These are phyloP conservation scores for Centrapalus pauciflorus DNA, from an alignment of 129 eudicot species.

Conservation along the genomic window DNA sequence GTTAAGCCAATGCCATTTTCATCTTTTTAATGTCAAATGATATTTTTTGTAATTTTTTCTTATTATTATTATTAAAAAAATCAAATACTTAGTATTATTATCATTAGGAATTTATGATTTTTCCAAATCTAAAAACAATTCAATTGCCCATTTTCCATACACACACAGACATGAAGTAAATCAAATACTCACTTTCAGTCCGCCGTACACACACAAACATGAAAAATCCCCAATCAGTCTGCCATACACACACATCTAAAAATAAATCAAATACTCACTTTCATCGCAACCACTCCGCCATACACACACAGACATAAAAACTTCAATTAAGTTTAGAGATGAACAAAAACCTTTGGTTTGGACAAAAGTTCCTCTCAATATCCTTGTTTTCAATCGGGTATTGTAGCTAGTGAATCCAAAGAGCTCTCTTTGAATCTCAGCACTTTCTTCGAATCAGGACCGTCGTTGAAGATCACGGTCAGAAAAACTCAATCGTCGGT, in stretches of 20 bases:
- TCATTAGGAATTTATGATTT: not conserved
- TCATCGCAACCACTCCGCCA: not conserved
- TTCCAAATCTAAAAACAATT: not conserved
- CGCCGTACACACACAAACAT: not conserved
- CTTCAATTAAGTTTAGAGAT: slow-evolving; percentile 74
- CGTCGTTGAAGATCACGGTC: slow-evolving; percentile 42
- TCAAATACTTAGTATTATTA: too few relatives aligned
- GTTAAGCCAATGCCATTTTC: too few relatives aligned
- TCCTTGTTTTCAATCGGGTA: slow-evolving; percentile 60
- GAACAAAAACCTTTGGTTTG: slow-evolving; percentile 73
- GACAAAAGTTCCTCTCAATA: slow-evolving; percentile 61
- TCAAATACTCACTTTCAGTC: slow-evolving; percentile 9
- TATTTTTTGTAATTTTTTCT: too few relatives aligned
- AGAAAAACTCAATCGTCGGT: slow-evolving; percentile 56
- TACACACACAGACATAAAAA: slow-evolving; percentile 50
- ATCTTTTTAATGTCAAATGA: too few relatives aligned
- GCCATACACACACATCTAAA: not conserved
- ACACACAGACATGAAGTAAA: too few relatives aligned
- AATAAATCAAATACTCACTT: too few relatives aligned
- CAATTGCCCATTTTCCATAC: too few relatives aligned
- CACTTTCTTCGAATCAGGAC: slow-evolving; percentile 74
- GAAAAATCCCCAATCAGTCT: not conserved
- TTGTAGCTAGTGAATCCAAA: slow-evolving; percentile 72
- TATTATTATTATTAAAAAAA: too few relatives aligned
- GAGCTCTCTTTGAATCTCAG: slow-evolving; percentile 59